Evolutionary conservation across 306 rosid genomes (phyloP).

Genomic region (Cicer cuneatum): DNA sequence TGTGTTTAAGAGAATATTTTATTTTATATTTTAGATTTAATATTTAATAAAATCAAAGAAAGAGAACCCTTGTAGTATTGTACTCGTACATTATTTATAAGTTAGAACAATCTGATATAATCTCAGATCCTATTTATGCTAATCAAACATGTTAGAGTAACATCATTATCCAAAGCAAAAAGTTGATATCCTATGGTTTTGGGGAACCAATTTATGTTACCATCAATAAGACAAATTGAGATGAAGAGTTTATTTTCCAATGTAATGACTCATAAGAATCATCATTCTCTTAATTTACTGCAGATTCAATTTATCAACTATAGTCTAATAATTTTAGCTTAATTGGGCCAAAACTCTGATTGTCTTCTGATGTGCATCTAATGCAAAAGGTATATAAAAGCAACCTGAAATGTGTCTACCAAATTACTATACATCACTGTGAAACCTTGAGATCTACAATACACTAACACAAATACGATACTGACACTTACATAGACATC

Average conservation of each 20-base stretch:
- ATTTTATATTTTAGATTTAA: not conserved
- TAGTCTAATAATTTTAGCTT: slow-evolving; percentile 5
- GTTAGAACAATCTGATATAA: slow-evolving; percentile 21
- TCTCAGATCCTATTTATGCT: not conserved
- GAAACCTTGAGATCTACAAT: not conserved
- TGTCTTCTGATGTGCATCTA: slow-evolving; percentile 19
- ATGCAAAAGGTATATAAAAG: slow-evolving; percentile 28
- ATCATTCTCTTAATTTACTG: not conserved
- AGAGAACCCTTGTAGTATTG: not conserved
- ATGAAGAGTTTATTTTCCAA: not conserved
- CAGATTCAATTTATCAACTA: not conserved
- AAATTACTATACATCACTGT: slow-evolving; percentile 11
- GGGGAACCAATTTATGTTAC: not conserved
- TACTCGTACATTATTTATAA: not conserved
- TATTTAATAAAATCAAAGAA: not conserved
- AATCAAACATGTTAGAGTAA: not conserved
- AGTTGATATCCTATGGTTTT: not conserved
- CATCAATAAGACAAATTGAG: not conserved
- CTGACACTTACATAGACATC: too few species aligned
- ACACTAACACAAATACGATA: too few species aligned
- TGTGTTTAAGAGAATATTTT: slow-evolving; percentile 1
- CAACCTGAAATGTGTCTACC: not conserved
- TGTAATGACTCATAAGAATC: too few species aligned
- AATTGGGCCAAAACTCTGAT: not conserved
- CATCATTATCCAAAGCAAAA: not conserved